phyloP scores from a whole-genome alignment of 2,329 filamentous ascomycete genomes.

The Claviceps africana region DNA sequence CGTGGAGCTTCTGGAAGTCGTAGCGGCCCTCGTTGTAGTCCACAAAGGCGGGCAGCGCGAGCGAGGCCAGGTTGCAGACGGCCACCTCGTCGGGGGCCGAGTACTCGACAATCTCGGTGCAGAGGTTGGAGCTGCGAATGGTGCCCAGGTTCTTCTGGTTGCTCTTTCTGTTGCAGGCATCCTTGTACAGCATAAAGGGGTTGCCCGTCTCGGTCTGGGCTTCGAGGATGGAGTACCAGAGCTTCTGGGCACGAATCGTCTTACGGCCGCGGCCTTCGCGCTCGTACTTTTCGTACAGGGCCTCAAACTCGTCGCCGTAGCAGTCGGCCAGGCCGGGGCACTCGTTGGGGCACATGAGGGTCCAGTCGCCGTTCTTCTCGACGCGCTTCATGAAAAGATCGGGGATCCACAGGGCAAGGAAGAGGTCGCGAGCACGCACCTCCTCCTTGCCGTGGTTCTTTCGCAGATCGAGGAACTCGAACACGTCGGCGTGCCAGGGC shows the following conservation, averaged over 20 bases:
- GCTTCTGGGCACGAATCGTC: constrained; percentile 93
- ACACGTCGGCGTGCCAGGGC: constrained; percentile 97
- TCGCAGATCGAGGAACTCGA: constrained; percentile 90
- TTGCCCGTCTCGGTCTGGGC: constrained; percentile 98
- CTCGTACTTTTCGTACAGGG: constrained; percentile 88
- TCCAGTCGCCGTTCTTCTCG: constrained; percentile 93
- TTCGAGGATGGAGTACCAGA: constrained; percentile 97
- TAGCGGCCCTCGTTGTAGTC: constrained; percentile 75
- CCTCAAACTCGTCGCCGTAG: constrained; percentile 95
- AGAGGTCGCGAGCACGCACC: constrained; percentile 88
- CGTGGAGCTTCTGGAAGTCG: constrained; percentile 93
- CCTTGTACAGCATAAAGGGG: constrained; percentile 99
- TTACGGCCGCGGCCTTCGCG: constrained; percentile 72
- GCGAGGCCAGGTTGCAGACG: constrained; percentile 92
- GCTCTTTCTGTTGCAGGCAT: constrained; percentile 95
- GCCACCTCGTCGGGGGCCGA: constrained; percentile 94
- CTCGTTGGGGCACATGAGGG: constrained; percentile 95
- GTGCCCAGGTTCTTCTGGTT: constrained; percentile 99
- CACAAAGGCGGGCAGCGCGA: constrained; percentile 82
- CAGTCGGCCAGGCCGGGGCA: constrained; percentile 89
- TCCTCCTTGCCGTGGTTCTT: constrained; percentile 99
- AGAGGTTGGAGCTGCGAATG: constrained; percentile 96
- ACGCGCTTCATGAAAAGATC: constrained; percentile 99
- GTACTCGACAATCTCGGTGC: constrained; percentile 98
- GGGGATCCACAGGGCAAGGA: constrained; percentile 95